Evolutionary conservation across 805 yeast genomes (phyloP), one percentile per base, ranked within the genome.

Genomic region (Kodamaea laetipori): DNA sequence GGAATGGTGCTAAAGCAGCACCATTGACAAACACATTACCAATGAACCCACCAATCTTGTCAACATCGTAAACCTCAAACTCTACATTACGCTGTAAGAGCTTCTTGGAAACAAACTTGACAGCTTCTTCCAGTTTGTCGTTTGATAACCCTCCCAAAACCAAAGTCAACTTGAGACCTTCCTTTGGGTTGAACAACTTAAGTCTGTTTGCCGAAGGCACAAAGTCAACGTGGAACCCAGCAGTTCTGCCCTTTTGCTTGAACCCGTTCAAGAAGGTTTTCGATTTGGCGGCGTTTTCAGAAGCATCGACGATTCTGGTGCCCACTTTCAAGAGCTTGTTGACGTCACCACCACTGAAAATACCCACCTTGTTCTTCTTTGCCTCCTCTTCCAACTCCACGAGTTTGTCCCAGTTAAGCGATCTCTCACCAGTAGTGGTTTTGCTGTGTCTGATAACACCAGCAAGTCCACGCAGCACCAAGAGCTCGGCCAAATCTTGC

Each of bases 31-130:
- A 84, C 40, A 86, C 54, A 55, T 81, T 79, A 37, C 95, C 94
- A 56, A 86, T 79, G 56, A 89, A 89, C 0, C 86, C 87, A 45
- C 96, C 96, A 44, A 82, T 71, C 57, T 81, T 85, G 60, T 89
- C 96, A 41, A 78, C 77, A 45, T 78, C 82, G 51, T 78, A 78
- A 15, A 88, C 76, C 42, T 83, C 84, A 50, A 88, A 67, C 50
- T 77, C 81, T 33, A 88, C 86, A 48, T 82, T 87, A 57, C 89
- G 77, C 66, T 88, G 96, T 60, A 80, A 69, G 40, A 77, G 72
- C 47, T 76, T 76, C 48, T 73, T 74, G 54, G 69, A 71, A 47
- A 81, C 74, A 56, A 68, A 81, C 28, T 70, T 76, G 21, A 79
- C 56, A 1, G 87, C 87, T 30, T 69, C 74, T 15, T 76, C 68